These are phyloP conservation scores for Populus euphratica DNA, from an alignment of 345 rosid species.

Conservation along the genomic window DNA sequence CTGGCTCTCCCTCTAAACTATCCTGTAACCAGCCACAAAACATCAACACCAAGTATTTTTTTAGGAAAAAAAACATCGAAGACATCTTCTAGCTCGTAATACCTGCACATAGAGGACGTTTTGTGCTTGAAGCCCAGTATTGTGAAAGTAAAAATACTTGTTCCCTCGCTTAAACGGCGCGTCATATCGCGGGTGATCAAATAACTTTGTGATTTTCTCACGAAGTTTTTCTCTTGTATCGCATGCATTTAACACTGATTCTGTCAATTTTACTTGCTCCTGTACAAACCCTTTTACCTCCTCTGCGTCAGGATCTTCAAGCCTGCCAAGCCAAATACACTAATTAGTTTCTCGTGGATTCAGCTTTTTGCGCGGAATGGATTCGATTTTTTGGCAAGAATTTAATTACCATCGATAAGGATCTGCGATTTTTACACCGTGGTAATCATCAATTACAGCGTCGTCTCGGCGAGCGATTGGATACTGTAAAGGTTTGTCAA, in stretches of 20 bases:
- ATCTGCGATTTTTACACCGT: constrained; percentile 67
- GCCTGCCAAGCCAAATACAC: constrained; percentile 36
- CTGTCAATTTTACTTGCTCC: constrained; percentile 63
- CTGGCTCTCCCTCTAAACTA: constrained; percentile 65
- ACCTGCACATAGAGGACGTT: constrained; percentile 74
- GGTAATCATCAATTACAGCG: constrained; percentile 67
- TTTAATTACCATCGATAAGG: constrained; percentile 81
- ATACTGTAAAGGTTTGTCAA: constrained; percentile 39
- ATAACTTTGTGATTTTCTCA: constrained; percentile 53
- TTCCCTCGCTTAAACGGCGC: constrained; percentile 63
- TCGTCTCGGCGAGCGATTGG: constrained; percentile 68
- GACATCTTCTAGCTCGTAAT: background rate
- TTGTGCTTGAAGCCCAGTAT: constrained; percentile 88
- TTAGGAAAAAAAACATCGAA: background rate
- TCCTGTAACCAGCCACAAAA: constrained; percentile 38
- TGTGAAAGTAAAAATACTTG: constrained; percentile 75
- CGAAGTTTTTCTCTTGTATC: constrained; percentile 55
- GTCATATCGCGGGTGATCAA: constrained; percentile 80
- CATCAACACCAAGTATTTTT: background rate
- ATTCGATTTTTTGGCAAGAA: background rate
- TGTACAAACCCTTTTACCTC: constrained; percentile 72
- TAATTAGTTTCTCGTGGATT: background rate
- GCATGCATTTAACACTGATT: constrained; percentile 56
- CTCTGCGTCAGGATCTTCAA: constrained; percentile 85
- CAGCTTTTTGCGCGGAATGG: background rate